A percentile compares a stretch with the other conserved stretches of the same genome.
These are phyloP conservation scores for Microascus cirrosus DNA, from an alignment of 2,329 filamentous ascomycete genomes.

Conservation along the genomic window DNA sequence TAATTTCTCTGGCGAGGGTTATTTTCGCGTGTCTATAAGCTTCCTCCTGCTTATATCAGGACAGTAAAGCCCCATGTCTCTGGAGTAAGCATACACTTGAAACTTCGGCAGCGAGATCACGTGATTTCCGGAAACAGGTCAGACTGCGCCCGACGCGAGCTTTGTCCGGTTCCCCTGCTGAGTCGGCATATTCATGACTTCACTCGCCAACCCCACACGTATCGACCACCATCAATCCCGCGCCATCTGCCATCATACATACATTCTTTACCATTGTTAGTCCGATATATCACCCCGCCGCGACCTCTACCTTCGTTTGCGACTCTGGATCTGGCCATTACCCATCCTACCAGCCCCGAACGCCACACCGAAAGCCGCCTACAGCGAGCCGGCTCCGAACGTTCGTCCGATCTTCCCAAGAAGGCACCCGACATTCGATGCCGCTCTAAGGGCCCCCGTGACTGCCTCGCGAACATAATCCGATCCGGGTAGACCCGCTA, in stretches of 20 bases:
- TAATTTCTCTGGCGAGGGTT: no score
- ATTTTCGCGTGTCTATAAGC: no score
- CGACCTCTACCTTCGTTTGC: neutral
- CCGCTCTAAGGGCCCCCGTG: neutral
- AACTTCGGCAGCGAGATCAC: neutral
- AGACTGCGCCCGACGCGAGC: slow-evolving; percentile 1
- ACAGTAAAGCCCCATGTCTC: no score
- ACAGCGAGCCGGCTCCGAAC: neutral
- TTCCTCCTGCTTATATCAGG: no score
- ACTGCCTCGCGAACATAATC: neutral
- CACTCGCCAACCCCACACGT: slow-evolving; percentile 5
- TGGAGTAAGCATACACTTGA: no score
- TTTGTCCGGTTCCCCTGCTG: neutral
- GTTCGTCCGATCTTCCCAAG: neutral
- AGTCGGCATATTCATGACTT: slow-evolving; percentile 2
- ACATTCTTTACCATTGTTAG: slow-evolving; percentile 3
- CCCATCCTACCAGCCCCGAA: neutral
- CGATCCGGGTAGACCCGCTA: neutral
- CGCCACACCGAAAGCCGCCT: neutral
- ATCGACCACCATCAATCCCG: slow-evolving; percentile 1
- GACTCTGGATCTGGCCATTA: neutral
- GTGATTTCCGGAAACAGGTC: neutral
- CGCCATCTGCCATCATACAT: slow-evolving; percentile 4
- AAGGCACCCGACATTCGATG: neutral
- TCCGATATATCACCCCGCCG: neutral